A percentile compares a stretch with the other conserved stretches of the same genome.
Evolutionary conservation across 345 rosid genomes (phyloP).

Genomic region (Brassica nigra): DNA sequence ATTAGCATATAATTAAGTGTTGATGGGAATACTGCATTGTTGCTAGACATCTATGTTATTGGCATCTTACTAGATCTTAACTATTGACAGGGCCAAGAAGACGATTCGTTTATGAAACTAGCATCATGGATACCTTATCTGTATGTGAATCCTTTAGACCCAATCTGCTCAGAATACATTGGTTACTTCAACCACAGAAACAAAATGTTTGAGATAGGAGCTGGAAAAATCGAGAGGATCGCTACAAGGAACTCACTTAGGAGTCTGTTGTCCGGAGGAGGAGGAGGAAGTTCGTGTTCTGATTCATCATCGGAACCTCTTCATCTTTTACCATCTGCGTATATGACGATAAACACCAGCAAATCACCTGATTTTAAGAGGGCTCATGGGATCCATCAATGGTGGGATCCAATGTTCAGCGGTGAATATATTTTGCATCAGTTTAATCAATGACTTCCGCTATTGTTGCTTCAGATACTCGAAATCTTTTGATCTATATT

Average conservation of each 20-base stretch:
- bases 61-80: not conserved
- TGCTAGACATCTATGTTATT: not conserved
- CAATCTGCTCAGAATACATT: slow-evolving; percentile 56
- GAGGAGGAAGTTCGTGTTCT: not conserved
- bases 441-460: slow-evolving; percentile 6
- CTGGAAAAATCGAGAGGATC: slow-evolving; percentile 48
- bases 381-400: slow-evolving; percentile 75
- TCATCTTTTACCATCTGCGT: slow-evolving; percentile 60
- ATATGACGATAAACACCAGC: slow-evolving; percentile 43
- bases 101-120: slow-evolving; percentile 17
- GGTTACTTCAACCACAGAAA: slow-evolving; percentile 57
- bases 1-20: not conserved
- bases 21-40: not conserved
- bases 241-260: slow-evolving; percentile 41
- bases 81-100: slow-evolving; percentile 28
- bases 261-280: slow-evolving; percentile 39
- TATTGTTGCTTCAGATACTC: slow-evolving; percentile 3
- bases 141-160: slow-evolving; percentile 56
- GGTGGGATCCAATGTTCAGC: slow-evolving; percentile 62
- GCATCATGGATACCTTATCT: slow-evolving; percentile 55
- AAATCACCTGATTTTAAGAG: slow-evolving; percentile 48
- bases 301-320: slow-evolving; percentile 35
- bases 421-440: slow-evolving; percentile 44
- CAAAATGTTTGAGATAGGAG: slow-evolving; percentile 52
- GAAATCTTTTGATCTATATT: not conserved